Conservation (phyloP, 2,329 filamentous ascomycete genomes). For the Ophiobolus disseminans region DNA sequence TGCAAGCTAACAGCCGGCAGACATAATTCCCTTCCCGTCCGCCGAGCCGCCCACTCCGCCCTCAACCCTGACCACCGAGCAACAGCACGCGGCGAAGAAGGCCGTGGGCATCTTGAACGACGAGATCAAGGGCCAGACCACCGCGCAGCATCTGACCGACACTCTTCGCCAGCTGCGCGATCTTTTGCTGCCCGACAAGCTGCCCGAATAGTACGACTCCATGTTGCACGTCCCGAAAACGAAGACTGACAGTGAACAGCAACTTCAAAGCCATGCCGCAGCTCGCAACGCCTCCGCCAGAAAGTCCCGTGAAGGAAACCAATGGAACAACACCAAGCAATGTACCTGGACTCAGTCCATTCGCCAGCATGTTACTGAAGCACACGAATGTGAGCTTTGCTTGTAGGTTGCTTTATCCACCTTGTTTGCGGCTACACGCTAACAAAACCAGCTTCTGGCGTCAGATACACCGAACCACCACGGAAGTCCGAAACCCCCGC, state of each 20-base stretch:
- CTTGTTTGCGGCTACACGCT: conserved; percentile 6
- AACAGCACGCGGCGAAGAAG: conserved; percentile 59
- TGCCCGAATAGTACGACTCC: conserved; percentile 69
- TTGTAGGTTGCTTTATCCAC: conserved; percentile 25
- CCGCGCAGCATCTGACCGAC: conserved; percentile 72
- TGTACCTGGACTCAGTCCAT: conserved; percentile 54
- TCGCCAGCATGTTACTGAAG: conserved; percentile 62
- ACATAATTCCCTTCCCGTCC: conserved; percentile 55
- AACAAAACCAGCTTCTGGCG: conserved; percentile 26
- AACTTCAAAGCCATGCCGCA: conserved; percentile 42
- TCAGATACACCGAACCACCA: conserved; percentile 13
- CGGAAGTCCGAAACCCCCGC: conserved; percentile 15
- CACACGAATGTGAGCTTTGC: conserved; percentile 48
- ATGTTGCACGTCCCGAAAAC: not conserved
- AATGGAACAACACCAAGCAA: conserved; percentile 29
- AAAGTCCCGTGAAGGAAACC: conserved; percentile 25
- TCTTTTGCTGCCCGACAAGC: conserved; percentile 73
- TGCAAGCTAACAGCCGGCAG: conserved; percentile 39
- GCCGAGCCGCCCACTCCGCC: conserved; percentile 50
- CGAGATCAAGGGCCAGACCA: conserved; percentile 67
- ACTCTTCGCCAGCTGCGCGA: conserved; percentile 77
- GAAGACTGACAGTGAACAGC: conserved; percentile 27
- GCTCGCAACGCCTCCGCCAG: conserved; percentile 41
- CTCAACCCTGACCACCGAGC: conserved; percentile 47
- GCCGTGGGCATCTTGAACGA: conserved; percentile 72